Percentiles rank a stretch among this genome's conserved stretches.
These are phyloP conservation scores for Penicillium silybi DNA, from an alignment of 495 filamentous ascomycete species.

Conservation along the genomic window DNA sequence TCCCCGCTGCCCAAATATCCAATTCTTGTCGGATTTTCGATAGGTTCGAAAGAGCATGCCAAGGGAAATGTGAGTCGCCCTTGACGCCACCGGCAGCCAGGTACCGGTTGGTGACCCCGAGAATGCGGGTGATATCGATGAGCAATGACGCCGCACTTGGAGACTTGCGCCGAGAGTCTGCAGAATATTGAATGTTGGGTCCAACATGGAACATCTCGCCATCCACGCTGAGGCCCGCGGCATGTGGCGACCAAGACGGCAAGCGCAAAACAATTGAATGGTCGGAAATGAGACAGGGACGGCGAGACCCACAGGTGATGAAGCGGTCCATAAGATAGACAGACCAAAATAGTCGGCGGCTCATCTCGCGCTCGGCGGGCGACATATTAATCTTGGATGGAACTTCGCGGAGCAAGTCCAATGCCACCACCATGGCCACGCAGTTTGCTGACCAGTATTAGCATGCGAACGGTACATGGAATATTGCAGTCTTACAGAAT, in stretches of 20 bases:
- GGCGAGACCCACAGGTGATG: conserved; percentile 69
- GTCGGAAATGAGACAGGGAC: conserved; percentile 71
- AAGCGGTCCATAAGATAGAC: conserved; percentile 82
- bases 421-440: conserved; percentile 73
- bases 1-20: conserved; percentile 78
- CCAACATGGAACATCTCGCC: conserved; percentile 74
- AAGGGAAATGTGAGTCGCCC: conserved; percentile 83
- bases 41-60: conserved; percentile 78
- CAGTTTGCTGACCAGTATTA: conserved; percentile 55
- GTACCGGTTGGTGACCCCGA: conserved; percentile 81
- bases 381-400: conserved; percentile 53
- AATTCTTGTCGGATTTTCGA: conserved; percentile 83
- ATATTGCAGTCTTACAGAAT: conserved; percentile 50
- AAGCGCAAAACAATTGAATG: conserved; percentile 68
- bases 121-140: conserved; percentile 75
- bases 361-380: conserved; percentile 64
- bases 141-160: conserved; percentile 70
- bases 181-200: conserved; percentile 63
- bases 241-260: conserved; percentile 60
- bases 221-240: conserved; percentile 54
- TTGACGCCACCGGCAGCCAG: conserved; percentile 80
- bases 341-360: conserved; percentile 76
- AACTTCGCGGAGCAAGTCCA: conserved; percentile 71
- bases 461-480: conserved; percentile 5
- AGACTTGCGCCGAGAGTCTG: conserved; percentile 60